Conservation (phyloP, 208 protist genomes). For the Phytomonas sp. region DNA sequence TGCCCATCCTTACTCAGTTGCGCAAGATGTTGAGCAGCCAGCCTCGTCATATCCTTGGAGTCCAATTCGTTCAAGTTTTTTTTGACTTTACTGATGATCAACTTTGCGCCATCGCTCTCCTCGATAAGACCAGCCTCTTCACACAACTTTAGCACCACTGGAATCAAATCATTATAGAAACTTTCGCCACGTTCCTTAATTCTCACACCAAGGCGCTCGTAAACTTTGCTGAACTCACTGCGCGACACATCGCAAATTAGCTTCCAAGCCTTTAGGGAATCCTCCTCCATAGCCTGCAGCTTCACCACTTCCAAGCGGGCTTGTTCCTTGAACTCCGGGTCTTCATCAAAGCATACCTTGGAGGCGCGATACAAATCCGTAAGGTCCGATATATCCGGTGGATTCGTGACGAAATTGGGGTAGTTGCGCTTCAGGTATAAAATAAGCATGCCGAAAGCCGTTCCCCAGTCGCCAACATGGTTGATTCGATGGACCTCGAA, state of each 20-base stretch:
- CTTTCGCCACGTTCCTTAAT: constrained; percentile 94
- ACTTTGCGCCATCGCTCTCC: constrained; percentile 82
- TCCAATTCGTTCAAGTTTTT: constrained; percentile 52
- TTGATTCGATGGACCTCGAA: constrained; percentile 94
- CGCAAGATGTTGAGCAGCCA: constrained; percentile 66
- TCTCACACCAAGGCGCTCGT: constrained; percentile 77
- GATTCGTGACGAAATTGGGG: constrained; percentile 83
- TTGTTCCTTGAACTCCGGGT: constrained; percentile 89
- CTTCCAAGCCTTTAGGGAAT: constrained; percentile 82
- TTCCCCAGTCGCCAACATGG: constrained; percentile 98
- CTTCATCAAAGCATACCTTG: constrained; percentile 93
- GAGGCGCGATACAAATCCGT: constrained; percentile 92
- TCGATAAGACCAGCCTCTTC: constrained; percentile 69
- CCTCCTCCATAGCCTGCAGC: constrained; percentile 77
- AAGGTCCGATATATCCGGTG: constrained; percentile 91
- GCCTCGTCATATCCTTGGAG: constrained; percentile 76
- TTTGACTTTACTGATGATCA: constrained; percentile 69
- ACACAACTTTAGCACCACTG: constrained; percentile 69
- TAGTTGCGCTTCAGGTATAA: constrained; percentile 92
- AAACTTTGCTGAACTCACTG: constrained; percentile 91
- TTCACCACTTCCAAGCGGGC: constrained; percentile 88
- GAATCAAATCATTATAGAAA: constrained; percentile 94
- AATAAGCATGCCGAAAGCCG: constrained; percentile 98
- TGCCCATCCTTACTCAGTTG: constrained; percentile 39
- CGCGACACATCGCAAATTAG: constrained; percentile 92